phyloP scores from a whole-genome alignment of 805 yeast genomes.

The Candida sithepensis region DNA sequence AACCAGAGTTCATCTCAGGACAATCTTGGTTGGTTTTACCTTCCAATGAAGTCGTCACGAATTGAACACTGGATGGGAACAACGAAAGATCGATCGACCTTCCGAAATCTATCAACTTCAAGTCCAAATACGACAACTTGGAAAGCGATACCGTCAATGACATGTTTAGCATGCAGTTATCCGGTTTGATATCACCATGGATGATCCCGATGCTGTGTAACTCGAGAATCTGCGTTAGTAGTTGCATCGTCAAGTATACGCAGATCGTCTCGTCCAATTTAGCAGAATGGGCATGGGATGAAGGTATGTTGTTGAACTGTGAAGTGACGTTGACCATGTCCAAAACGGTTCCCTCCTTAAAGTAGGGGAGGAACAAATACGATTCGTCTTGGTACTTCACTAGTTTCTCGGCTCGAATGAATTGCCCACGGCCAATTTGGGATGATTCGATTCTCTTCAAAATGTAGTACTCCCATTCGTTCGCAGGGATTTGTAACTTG shows the following conservation, averaged over 20 bases:
- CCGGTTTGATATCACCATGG: constrained; percentile 86
- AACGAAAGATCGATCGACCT: constrained; percentile 68
- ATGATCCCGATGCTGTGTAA: constrained; percentile 66
- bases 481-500: constrained; percentile 67
- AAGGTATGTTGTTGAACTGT: constrained; percentile 11
- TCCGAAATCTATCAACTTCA: constrained; percentile 70
- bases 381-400: constrained; percentile 65
- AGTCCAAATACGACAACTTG: constrained; percentile 18
- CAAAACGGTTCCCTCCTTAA: constrained; percentile 67
- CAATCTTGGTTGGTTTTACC: constrained; percentile 64
- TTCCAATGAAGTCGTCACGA: constrained; percentile 57
- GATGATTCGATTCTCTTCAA: constrained; percentile 53
- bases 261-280: constrained; percentile 55
- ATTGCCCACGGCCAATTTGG: constrained; percentile 25
- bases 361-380: constrained; percentile 60
- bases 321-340: constrained; percentile 58
- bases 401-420: constrained; percentile 46
- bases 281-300: constrained; percentile 27
- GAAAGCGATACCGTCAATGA: constrained; percentile 16
- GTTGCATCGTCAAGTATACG: constrained; percentile 60
- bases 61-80: constrained; percentile 47
- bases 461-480: constrained; percentile 80
- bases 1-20: constrained; percentile 55
- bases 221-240: constrained; percentile 53
- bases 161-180: constrained; percentile 75